phyloP scores from a whole-genome alignment of 257 asterid genomes.

The Schizonepeta tenuifolia region DNA sequence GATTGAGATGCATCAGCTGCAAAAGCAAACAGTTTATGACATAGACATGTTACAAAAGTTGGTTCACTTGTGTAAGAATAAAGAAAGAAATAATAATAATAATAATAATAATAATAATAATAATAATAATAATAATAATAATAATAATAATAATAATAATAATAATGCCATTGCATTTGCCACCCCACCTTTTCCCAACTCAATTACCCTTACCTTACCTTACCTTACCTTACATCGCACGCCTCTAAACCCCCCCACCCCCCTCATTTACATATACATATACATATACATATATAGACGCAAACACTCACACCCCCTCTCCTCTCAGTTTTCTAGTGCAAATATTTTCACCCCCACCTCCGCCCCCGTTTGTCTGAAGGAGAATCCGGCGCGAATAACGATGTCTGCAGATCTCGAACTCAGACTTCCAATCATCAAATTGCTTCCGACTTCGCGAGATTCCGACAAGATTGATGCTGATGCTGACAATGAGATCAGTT shows the following conservation, averaged over 20 bases:
- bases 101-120: too few species aligned
- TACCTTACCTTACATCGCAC: constrained; percentile 45
- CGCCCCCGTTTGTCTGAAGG: not conserved
- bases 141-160: too few species aligned
- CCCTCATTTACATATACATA: not conserved
- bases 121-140: too few species aligned
- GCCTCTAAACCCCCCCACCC: constrained; percentile 22
- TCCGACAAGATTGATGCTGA: constrained; percentile 8
- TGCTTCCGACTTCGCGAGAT: not conserved
- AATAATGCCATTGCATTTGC: constrained; percentile 18
- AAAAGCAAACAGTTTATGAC: constrained; percentile 40
- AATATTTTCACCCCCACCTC: constrained; percentile 16
- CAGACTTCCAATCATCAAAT: constrained; percentile 42
- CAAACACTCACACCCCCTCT: constrained; percentile 22
- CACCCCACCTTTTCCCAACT: constrained; percentile 23
- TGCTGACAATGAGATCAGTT: not conserved
- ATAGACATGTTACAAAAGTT: constrained; percentile 52
- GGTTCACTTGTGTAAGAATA: constrained; percentile 51
- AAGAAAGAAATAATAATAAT: constrained; percentile 36
- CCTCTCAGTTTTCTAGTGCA: constrained; percentile 37
- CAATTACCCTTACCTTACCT: constrained; percentile 27
- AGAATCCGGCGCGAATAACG: not conserved
- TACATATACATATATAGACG: constrained; percentile 37
- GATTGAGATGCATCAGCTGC: constrained; percentile 19
- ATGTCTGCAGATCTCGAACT: constrained; percentile 62